phyloP scores from a whole-genome alignment of 139 green algal species.

The Coccomyxa sp. region DNA sequence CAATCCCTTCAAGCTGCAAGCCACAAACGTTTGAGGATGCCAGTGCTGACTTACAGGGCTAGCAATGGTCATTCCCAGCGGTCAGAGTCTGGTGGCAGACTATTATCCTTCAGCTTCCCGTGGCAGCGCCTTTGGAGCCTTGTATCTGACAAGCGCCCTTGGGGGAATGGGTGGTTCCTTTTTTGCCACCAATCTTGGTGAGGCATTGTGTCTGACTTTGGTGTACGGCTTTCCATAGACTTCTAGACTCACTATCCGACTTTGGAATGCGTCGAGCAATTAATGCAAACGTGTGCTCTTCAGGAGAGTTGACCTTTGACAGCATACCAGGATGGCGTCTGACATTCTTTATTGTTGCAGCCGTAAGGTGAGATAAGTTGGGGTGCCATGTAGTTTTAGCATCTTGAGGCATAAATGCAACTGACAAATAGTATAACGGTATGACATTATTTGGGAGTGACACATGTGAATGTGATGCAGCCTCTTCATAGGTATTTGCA shows the following conservation, averaged over 20 bases:
- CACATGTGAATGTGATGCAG: background rate
- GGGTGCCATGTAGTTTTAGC: no score
- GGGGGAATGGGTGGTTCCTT: slow-evolving; percentile 51
- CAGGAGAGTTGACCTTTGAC: slow-evolving; percentile 2
- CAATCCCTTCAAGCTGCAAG: no score
- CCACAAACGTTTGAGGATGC: background rate
- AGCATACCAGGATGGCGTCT: slow-evolving; percentile 39
- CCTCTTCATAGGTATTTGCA: slow-evolving; percentile 10
- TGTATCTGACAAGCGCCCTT: slow-evolving; percentile 48
- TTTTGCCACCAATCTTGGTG: slow-evolving; percentile 69
- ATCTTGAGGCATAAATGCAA: no score
- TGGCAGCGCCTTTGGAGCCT: slow-evolving; percentile 59
- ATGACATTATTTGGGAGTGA: background rate
- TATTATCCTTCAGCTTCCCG: slow-evolving; percentile 16
- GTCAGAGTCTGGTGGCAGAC: slow-evolving; percentile 45
- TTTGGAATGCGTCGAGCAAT: background rate
- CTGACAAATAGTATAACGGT: no score
- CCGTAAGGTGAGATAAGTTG: background rate
- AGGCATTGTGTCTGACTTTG: background rate
- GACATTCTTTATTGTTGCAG: slow-evolving; percentile 32
- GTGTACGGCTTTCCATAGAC: background rate
- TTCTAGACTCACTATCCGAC: no score
- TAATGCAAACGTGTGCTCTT: background rate
- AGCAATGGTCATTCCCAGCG: slow-evolving; percentile 64
- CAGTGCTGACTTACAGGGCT: slow-evolving; percentile 26